Evolutionary conservation across 768 basidiomycete genomes (phyloP).

Genomic region (Collybiopsis confluens): DNA sequence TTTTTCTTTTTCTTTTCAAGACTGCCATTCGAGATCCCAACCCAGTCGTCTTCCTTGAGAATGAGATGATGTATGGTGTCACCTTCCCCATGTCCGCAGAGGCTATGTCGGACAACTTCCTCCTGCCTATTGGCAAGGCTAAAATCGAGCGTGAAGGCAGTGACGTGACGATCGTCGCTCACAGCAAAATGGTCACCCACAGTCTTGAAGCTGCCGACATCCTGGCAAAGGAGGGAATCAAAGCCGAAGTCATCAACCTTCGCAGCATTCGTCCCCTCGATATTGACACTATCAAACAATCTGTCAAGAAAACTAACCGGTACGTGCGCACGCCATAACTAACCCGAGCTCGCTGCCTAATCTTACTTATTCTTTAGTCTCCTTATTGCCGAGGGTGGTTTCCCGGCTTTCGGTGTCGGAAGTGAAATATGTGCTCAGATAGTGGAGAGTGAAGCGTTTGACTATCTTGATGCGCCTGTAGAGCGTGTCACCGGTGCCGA

Average conservation of each 20-base stretch:
- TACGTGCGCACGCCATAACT: conserved; percentile 25
- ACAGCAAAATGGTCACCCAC: conserved; percentile 97
- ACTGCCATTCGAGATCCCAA: conserved; percentile 97
- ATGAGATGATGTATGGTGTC: conserved; percentile 98
- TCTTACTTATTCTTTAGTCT: conserved; percentile 50
- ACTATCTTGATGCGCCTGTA: conserved; percentile 97
- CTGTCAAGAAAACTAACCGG: conserved; percentile 99
- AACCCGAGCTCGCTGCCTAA: neutral
- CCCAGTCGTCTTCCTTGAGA: conserved; percentile 98
- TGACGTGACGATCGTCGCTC: conserved; percentile 94
- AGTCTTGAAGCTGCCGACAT: conserved; percentile 90
- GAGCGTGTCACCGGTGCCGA: conserved; percentile 98
- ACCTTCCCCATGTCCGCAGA: conserved; percentile 95
- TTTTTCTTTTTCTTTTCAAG: conserved; percentile 32
- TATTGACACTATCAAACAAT: conserved; percentile 94
- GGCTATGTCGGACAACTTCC: conserved; percentile 92
- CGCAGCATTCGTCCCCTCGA: conserved; percentile 94
- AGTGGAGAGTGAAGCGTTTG: conserved; percentile 95
- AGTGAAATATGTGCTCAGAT: conserved; percentile 98
- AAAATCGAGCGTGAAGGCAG: conserved; percentile 92
- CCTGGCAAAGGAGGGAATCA: conserved; percentile 94
- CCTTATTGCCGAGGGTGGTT: conserved; percentile 95
- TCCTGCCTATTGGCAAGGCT: conserved; percentile 95
- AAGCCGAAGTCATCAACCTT: conserved; percentile 97
- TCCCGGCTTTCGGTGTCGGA: conserved; percentile 97